Evolutionary conservation across 129 eudicot species (phyloP), one percentile per base, ranked within the genome.

Genomic region (Tanacetum coccineum): DNA sequence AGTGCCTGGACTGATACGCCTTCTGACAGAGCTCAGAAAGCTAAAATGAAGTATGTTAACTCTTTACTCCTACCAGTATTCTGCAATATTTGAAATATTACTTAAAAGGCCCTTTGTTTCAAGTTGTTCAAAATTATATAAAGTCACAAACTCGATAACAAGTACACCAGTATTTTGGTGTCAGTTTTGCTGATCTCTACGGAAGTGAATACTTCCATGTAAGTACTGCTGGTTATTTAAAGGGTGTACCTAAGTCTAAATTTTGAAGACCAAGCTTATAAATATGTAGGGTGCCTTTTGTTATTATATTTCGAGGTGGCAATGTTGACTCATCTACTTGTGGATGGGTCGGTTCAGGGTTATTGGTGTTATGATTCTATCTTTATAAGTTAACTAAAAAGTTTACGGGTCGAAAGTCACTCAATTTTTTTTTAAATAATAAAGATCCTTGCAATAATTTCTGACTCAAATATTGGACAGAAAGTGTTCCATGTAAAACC

Each of bases 1-100:
- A 93, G 99, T 78, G 90, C 76, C 39, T 93, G 99, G 99, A 93
- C 99, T 13, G 99, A 93, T 64, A 82, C 96, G 17, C 96, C 99
- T 76, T 86, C 81, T 45, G 96, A 88, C 55, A 79, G 87, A 79
- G 96, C 96, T 55, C 90, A 88, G 72, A 93, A 87, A 70, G 99
- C 96, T 30, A 93, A 88, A 72, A 93, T 81, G 90, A 89, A 93
- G 96, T 89, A 89, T 50, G 83, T 66, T 30, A 11, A 1, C 49
- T 71, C 63, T 4, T 26, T 32, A 25, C 17, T 56, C 36, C 46
- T 25, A 20, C 62, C 60, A 26, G 4, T 19, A 58, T 13, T 46
- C 25, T 14, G 58, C 42, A n/a, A 46, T 64, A 65, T 66, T 48
- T 66, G 17, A 20, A 21, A 28, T 57, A 30, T 49, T 54, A 11